Evolutionary conservation across 2,329 filamentous ascomycete genomes (phyloP), one percentile per base, ranked within the genome.

Genomic region (Paraphoma sp.): DNA sequence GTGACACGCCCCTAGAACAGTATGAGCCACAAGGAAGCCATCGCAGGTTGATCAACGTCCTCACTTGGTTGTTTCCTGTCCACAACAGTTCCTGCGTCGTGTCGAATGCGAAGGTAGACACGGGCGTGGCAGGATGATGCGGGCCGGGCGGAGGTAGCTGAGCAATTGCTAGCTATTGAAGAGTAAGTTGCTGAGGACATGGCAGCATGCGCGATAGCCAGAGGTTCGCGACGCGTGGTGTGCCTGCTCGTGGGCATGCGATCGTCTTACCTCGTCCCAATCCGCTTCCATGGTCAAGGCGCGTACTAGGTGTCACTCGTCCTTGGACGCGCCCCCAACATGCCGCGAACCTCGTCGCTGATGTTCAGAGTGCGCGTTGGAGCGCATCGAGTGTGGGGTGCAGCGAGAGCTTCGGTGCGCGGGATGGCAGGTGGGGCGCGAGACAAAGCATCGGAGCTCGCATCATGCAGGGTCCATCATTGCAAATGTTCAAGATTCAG

Each of bases 61-160:
- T 81, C 82, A 95, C 92, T 83, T 89, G 92, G 80, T 95, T 91
- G 76, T 95, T 96, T 45, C 93, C 96, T 3, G 89, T 87, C 95
- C 96, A 99, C 51, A 99, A 80, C 36, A 99, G 84, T 76, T 99
- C 95, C 76, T 97, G 90, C 40, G 85, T 84, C 54, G 89, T 90
- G 76, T 99, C 95, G 78, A 99, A 99, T 46, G 90, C 89, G 76
- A 97, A 86, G 2, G 92, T 89, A 44, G 90, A 89, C 65, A 92
- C 87, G 54, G 87, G 87, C 18, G 90, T 90, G 43, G 88, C 85
- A 70, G 90, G 80, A 45, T 74, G 68, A 51, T 90, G 88, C 70
- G 87, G 83, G 73, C 87, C 89, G 70, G 90, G 88, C 69, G 91
- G 88, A 76, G 92, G 91, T 78, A 96, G 87, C 75, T 88, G 85